A percentile compares a stretch with the other conserved stretches of the same genome.
These are phyloP conservation scores for Pythium brassicae DNA, from an alignment of 352 stramenopile species.

Conservation along the genomic window DNA sequence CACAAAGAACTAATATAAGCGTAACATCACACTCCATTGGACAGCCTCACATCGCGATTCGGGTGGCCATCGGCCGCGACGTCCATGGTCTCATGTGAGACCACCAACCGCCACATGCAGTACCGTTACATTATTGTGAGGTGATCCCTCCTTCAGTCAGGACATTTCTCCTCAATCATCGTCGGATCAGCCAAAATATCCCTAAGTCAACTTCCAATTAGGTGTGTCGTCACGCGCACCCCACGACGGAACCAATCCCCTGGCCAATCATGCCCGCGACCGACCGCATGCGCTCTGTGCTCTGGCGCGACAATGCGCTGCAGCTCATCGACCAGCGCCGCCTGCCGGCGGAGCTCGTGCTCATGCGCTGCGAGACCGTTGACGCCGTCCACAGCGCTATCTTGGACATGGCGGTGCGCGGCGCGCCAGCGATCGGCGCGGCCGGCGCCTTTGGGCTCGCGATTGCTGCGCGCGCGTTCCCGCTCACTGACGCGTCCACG, in stretches of 20 bases:
- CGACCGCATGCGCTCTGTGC: constrained; percentile 61
- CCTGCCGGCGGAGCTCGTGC: constrained; percentile 54
- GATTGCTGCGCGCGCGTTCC: constrained; percentile 59
- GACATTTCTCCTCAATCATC: too few relatives aligned
- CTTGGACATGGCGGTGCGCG: constrained; percentile 69
- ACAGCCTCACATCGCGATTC: too few relatives aligned
- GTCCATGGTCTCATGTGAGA: too few relatives aligned
- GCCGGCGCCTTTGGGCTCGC: constrained; percentile 80
- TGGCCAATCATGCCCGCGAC: constrained; percentile 5
- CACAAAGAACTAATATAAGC: not conserved
- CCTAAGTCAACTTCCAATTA: too few relatives aligned
- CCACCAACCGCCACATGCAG: too few relatives aligned
- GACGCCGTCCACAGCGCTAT: constrained; percentile 56
- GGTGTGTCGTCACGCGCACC: too few relatives aligned
- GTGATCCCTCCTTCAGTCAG: too few relatives aligned
- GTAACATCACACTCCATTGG: too few relatives aligned
- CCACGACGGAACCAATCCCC: too few relatives aligned
- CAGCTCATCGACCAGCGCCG: constrained; percentile 80
- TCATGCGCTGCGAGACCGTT: constrained; percentile 67
- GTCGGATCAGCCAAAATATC: too few relatives aligned
- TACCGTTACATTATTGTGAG: too few relatives aligned
- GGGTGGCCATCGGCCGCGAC: too few relatives aligned
- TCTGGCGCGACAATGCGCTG: constrained; percentile 54
- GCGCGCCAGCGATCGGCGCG: constrained; percentile 80
- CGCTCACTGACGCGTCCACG: constrained; percentile 16